A percentile compares a stretch with the other conserved stretches of the same genome.
Conservation (phyloP, 1,284 basidiomycete genomes). For the Amylostereum areolatum region DNA sequence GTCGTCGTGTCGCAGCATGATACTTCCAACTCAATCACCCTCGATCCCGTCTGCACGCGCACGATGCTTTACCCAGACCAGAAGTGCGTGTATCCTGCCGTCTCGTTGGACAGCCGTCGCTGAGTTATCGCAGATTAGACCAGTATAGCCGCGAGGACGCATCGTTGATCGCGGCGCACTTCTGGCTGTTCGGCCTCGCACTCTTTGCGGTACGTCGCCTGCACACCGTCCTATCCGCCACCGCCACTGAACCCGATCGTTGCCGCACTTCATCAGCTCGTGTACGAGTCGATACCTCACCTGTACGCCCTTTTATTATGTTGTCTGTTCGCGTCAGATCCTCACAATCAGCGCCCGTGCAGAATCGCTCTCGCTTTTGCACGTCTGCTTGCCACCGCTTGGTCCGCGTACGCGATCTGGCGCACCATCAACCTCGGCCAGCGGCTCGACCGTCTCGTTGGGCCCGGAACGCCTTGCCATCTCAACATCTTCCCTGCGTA, state of each 20-base stretch:
- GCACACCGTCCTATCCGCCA: not conserved
- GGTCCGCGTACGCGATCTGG: conserved; percentile 49
- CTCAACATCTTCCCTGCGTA: conserved; percentile 41
- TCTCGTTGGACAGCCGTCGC: not conserved
- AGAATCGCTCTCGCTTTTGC: conserved; percentile 44
- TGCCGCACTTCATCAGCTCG: conserved; percentile 20
- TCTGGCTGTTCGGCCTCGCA: conserved; percentile 55
- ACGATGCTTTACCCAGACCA: conserved; percentile 37
- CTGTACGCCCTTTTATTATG: conserved; percentile 27
- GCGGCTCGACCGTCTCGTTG: conserved; percentile 32
- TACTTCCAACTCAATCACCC: conserved; percentile 15
- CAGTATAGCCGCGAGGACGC: conserved; percentile 46
- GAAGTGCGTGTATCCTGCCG: conserved; percentile 25
- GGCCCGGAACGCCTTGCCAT: conserved; percentile 38
- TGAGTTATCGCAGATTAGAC: conserved; percentile 27
- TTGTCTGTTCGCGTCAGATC: not conserved
- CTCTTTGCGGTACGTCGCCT: conserved; percentile 36
- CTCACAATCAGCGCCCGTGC: not conserved
- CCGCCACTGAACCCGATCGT: not conserved
- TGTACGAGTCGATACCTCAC: conserved; percentile 49
- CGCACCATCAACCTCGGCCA: conserved; percentile 30
- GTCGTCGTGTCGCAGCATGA: conserved; percentile 17
- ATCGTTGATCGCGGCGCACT: conserved; percentile 44
- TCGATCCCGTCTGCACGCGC: conserved; percentile 34
- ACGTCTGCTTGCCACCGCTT: conserved; percentile 39